A percentile compares a stretch with the other conserved stretches of the same genome.
Conservation (phyloP, 2,329 filamentous ascomycete species). For the Ophiocordyceps camponoti-saundersi region DNA sequence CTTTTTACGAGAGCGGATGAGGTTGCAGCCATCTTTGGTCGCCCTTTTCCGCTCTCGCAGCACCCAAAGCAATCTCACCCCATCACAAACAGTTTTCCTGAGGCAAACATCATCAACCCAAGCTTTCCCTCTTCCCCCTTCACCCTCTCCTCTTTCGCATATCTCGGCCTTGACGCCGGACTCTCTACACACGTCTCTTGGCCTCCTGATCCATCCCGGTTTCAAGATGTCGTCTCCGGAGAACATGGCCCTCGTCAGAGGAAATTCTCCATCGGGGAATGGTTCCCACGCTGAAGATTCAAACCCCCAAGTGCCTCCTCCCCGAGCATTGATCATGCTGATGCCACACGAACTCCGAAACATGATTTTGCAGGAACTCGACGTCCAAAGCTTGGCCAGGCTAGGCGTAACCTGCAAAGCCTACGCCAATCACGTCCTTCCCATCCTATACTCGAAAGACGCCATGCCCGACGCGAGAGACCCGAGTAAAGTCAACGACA, state of each 20-base stretch:
- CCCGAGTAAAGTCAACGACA: neutral
- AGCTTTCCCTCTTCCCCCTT: neutral
- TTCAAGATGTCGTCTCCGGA: too few relatives aligned
- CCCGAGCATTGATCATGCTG: neutral
- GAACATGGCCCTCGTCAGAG: too few relatives aligned
- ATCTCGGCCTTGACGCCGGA: too few relatives aligned
- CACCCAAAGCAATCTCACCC: neutral
- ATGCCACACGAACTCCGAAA: neutral
- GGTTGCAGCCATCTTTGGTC: neutral
- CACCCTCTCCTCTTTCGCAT: neutral
- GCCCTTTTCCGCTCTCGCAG: neutral
- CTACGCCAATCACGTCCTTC: neutral
- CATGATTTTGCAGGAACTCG: neutral
- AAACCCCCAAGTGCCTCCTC: neutral
- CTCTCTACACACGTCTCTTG: too few relatives aligned
- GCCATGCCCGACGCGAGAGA: neutral
- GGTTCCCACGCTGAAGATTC: neutral
- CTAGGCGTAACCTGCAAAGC: neutral
- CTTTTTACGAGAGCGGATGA: neutral
- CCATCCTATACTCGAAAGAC: neutral
- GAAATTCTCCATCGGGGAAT: neutral
- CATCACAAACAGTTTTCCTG: neutral
- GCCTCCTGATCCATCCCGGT: too few relatives aligned
- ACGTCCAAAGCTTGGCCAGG: neutral
- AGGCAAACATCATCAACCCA: neutral